Base-by-base conservation (phyloP, 805 yeast species). In the Kazachstania taianensis region DNA sequence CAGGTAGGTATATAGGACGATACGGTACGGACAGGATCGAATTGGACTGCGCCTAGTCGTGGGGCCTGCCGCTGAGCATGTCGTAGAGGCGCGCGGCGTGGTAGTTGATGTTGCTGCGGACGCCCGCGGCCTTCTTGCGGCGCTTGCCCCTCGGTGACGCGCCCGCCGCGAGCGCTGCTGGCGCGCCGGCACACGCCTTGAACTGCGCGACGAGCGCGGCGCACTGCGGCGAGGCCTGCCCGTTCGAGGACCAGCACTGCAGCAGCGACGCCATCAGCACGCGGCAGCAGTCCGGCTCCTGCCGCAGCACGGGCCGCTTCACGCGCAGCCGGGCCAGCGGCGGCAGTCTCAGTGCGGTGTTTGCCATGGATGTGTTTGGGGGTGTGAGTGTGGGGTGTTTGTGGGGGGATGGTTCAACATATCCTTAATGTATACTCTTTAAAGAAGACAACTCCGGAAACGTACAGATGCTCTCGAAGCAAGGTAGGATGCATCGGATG, bases 171-270 rank as follows among this genome's bases (percentile, higher is more conserved):
- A 7, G 8, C 29, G 50, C 63, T 33, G 65, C 61, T n/a, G n/a
- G n/a, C n/a, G n/a, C n/a, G n/a, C n/a, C n/a, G 80, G 84, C 81
- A 55, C 96, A 87, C 10, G 61, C 60, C 52, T 83, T 83, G 55
- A 86, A 70, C 41, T 82, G 84, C 24, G 60, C 56, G 52, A 80
- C 94, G 32, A 83, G 60, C 6, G 64, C 66, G 17, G 69, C 65
- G 61, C 97, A 87, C 32, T 64, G 69, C 8, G 69, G 63, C 16
- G 79, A 65, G 41, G 92, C 87, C 59, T 85, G 94, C 33, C 94
- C 89, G 61, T 84, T 82, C 17, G 96, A 82, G 2, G 96, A 94
- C 97, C 97, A 87, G 64, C 97, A 87, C 67, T 81, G 83, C 48
- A 87, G 66, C 57, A 87, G 68, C 32, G 83, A 78, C 1, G 92